phyloP scores from a whole-genome alignment of 768 basidiomycete species.

The Pluteus cervinus region DNA sequence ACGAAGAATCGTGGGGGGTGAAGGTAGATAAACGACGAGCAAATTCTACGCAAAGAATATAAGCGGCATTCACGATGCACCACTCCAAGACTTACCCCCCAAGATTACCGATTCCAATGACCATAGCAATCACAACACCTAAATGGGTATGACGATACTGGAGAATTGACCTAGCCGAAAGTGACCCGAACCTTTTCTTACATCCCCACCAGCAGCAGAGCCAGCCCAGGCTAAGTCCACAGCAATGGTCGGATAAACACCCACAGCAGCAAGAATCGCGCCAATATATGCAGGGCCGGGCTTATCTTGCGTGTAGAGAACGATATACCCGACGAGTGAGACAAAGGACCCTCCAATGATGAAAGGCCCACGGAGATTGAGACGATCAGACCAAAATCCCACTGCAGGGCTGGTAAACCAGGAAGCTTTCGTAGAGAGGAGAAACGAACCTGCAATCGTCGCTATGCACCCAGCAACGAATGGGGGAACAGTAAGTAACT shows the following conservation, averaged over 20 bases:
- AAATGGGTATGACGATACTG: background rate
- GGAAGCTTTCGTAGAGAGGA: background rate
- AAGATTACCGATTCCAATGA: conserved; percentile 50
- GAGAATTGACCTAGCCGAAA: too few species aligned
- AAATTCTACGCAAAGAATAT: conserved; percentile 24
- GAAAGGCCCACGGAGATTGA: conserved; percentile 41
- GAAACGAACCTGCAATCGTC: conserved; percentile 28
- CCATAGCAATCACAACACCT: conserved; percentile 42
- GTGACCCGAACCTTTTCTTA: conserved; percentile 33
- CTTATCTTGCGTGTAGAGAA: conserved; percentile 32
- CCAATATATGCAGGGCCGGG: conserved; percentile 40
- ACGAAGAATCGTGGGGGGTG: conserved; percentile 29
- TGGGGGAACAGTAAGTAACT: conserved; percentile 45
- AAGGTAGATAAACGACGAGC: conserved; percentile 34
- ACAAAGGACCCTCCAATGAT: conserved; percentile 35
- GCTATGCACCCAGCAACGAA: conserved; percentile 39
- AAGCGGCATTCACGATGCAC: background rate
- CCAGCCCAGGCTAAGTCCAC: conserved; percentile 48
- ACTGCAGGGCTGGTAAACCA: conserved; percentile 10
- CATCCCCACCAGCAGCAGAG: conserved; percentile 50
- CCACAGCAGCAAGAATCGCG: conserved; percentile 42
- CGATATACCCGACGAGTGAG: conserved; percentile 45
- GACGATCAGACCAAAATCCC: conserved; percentile 36
- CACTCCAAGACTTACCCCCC: conserved; percentile 27
- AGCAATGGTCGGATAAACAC: conserved; percentile 45